Evolutionary conservation across 2,329 filamentous ascomycete species (phyloP), one percentile per base, ranked within the genome.

Genomic region (Aureobasidium subglaciale): DNA sequence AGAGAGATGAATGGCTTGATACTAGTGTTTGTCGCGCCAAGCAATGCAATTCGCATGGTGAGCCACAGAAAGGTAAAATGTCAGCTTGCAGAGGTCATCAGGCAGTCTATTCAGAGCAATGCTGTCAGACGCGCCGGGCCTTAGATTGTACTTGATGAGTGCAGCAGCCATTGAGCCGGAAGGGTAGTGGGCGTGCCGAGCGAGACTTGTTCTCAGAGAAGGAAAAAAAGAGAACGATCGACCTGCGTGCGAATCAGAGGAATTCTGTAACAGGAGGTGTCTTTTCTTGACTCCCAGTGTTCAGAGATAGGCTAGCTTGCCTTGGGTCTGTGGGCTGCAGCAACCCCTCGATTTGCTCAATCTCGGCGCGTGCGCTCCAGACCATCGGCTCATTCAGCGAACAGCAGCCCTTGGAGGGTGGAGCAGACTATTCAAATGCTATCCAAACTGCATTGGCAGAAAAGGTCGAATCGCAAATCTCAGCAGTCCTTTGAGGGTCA

Each of bases 381-480:
- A 43, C 37, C 50, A 54, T 54, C 50, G 50, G 50, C 38, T 43
- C 50, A 43, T 34, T 18, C 37, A 42, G 37, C 29, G 20, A 43
- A 29, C 37, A 54, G 50, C 50, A 35, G 50, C 50, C 37, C 50
- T 38, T 54, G 27, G 16, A 38, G 50, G 50, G 37, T 54, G 50
- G 50, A 43, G 25, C 38, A 42, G 29, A 54, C 38, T 41, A 52
- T 49, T 41, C 42, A 40, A 41, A 56, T 56, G 54, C 54, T 56
- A 48, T 56, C 54, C 54, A 56, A 56, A 56, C 35, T 56, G 35
- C 54, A 46, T 38, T 56, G 54, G 54, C 54, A 56, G 54, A 56
- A 56, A 43, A 46, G 54, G 34, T 20, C 42, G 25, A 56, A 48
- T 24, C 42, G 54, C 37, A 42, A 54, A 27, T 54, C 50, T 13